Conservation (phyloP, 345 rosid species). For the Brassica carinata region DNA sequence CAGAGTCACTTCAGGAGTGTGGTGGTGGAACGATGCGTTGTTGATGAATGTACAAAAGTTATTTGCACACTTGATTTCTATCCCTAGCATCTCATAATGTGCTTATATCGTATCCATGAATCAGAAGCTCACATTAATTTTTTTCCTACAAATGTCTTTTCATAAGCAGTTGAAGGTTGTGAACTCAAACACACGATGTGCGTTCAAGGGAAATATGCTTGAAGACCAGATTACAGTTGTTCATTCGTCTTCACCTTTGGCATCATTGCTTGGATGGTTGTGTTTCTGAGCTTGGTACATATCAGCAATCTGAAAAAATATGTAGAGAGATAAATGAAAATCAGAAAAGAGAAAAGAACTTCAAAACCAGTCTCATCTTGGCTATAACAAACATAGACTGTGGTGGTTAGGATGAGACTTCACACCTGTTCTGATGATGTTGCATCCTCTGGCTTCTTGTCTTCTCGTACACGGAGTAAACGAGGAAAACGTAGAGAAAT, state of each 20-base stretch:
- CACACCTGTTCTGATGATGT: conserved; percentile 87
- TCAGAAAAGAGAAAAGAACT: not conserved
- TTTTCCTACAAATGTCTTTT: not conserved
- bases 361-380: not conserved
- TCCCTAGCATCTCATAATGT: not conserved
- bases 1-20: not conserved
- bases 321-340: not conserved
- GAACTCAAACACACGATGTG: conserved; percentile 16
- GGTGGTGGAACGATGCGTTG: not conserved
- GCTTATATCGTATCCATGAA: not conserved
- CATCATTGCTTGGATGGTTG: conserved; percentile 66
- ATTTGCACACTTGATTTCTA: not conserved
- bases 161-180: not conserved
- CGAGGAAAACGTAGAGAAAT: conserved; percentile 86
- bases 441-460: conserved; percentile 81
- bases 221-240: conserved; percentile 13
- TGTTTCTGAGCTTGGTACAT: conserved; percentile 78
- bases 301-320: conserved; percentile 74
- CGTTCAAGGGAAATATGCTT: not conserved
- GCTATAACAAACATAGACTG: not conserved
- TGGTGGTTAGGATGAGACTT: conserved; percentile 16
- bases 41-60: not conserved
- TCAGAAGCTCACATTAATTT: not conserved
- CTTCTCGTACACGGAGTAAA: conserved; percentile 57
- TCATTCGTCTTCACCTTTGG: conserved; percentile 69